Conservation (phyloP, 31 red algal genomes). For the Asparagopsis taxiformis region DNA sequence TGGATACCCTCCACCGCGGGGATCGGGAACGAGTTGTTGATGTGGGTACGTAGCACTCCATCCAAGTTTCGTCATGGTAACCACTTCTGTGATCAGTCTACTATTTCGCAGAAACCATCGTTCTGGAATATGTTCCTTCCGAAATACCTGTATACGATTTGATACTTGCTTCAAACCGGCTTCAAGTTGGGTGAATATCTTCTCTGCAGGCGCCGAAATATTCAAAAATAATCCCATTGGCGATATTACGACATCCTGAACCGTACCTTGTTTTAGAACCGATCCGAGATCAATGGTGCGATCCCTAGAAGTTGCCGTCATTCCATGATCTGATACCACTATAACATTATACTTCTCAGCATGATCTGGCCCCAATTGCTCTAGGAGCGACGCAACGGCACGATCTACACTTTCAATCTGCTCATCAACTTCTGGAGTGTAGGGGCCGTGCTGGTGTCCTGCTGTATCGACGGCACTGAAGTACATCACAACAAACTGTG, state of each 20-base stretch:
- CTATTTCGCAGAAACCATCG: slow-evolving; percentile 50
- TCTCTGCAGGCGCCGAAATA: slow-evolving; percentile 14
- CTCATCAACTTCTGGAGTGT: slow-evolving; percentile 42
- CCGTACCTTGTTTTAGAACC: slow-evolving; percentile 27
- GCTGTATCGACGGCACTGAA: slow-evolving; percentile 61
- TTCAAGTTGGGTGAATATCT: slow-evolving; percentile 24
- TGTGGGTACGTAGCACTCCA: slow-evolving; percentile 57
- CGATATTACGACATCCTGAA: slow-evolving; percentile 35
- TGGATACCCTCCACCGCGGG: slow-evolving; percentile 6
- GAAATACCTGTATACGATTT: slow-evolving; percentile 21
- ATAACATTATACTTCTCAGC: slow-evolving; percentile 33
- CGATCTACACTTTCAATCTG: slow-evolving; percentile 58
- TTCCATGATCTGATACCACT: slow-evolving; percentile 87
- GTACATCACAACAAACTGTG: slow-evolving; percentile 70
- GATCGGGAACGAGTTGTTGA: slow-evolving; percentile 42
- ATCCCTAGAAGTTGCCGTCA: slow-evolving; percentile 48
- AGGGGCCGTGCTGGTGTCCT: slow-evolving; percentile 71
- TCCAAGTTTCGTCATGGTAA: slow-evolving; percentile 50
- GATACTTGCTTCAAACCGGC: slow-evolving; percentile 17
- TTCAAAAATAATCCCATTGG: slow-evolving; percentile 46
- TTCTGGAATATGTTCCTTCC: slow-evolving; percentile 50
- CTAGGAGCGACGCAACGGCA: slow-evolving; percentile 29
- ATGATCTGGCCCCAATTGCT: slow-evolving; percentile 12
- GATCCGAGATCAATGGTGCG: slow-evolving; percentile 26
- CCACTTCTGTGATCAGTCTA: slow-evolving; percentile 31